Percentiles rank a stretch among this genome's conserved stretches.
phyloP scores from a whole-genome alignment of 2,329 filamentous ascomycete species.

The Penicillium sp. region DNA sequence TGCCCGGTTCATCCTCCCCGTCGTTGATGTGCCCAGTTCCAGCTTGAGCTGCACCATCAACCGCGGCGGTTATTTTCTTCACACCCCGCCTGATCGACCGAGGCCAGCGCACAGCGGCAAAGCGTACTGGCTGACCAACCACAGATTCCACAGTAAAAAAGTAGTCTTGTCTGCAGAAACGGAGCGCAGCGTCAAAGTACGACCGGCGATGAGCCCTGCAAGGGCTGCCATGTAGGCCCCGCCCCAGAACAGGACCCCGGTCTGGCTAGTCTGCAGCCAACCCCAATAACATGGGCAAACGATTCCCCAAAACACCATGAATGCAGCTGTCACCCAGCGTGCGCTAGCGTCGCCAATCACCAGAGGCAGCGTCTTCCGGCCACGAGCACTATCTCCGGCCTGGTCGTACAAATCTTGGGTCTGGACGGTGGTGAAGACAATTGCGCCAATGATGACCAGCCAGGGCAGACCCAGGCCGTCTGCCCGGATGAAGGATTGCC shows the following conservation, averaged over 20 bases:
- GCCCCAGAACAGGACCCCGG: neutral
- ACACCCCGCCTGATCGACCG: constrained; percentile 3
- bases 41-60: neutral
- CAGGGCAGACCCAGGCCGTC: neutral
- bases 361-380: constrained; percentile 20
- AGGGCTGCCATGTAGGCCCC: constrained; percentile 2
- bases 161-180: constrained; percentile 2
- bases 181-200: constrained; percentile 1
- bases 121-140: constrained; percentile 6
- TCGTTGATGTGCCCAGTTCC: neutral
- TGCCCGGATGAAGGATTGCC: neutral
- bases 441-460: constrained; percentile 15
- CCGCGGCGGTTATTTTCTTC: neutral
- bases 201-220: constrained; percentile 4
- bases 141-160: constrained; percentile 9
- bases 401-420: constrained; percentile 43
- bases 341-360: constrained; percentile 12
- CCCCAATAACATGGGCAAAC: constrained; percentile 5
- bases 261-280: constrained; percentile 1
- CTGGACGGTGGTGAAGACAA: constrained; percentile 41
- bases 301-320: constrained; percentile 7
- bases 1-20: neutral
- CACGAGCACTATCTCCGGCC: constrained; percentile 29
- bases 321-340: neutral
- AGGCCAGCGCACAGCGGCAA: constrained; percentile 5